Percentiles rank a stretch among this genome's conserved stretches.
Conservation (phyloP, 768 basidiomycete genomes). For the Boletales sp. region DNA sequence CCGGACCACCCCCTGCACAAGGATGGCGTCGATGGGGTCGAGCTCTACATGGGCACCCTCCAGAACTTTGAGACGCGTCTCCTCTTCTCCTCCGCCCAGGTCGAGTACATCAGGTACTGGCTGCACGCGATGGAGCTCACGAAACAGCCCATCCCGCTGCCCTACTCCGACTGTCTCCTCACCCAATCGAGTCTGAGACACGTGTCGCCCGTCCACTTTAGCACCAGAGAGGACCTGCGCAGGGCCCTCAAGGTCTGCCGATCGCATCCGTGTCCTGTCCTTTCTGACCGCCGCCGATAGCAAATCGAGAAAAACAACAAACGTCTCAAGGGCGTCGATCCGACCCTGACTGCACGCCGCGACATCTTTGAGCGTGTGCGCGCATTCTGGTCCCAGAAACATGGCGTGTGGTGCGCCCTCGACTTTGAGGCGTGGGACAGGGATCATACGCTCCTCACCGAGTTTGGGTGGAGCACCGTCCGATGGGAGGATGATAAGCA, state of each 20-base stretch:
- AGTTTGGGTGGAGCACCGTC: conserved; percentile 74
- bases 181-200: conserved; percentile 53
- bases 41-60: conserved; percentile 75
- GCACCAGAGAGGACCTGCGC: conserved; percentile 51
- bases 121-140: conserved; percentile 72
- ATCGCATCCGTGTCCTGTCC: background rate
- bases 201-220: conserved; percentile 56
- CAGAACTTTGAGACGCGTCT: conserved; percentile 73
- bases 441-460: conserved; percentile 70
- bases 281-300: conserved; percentile 33
- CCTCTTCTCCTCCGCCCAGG: conserved; percentile 77
- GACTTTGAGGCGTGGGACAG: conserved; percentile 86
- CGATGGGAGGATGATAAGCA: conserved; percentile 52
- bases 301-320: conserved; percentile 80
- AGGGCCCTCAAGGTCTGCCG: conserved; percentile 53
- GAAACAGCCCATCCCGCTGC: conserved; percentile 60
- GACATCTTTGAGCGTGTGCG: conserved; percentile 67
- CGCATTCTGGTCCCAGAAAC: conserved; percentile 55
- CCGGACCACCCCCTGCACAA: conserved; percentile 69
- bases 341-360: conserved; percentile 52
- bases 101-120: conserved; percentile 85
- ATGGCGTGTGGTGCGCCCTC: conserved; percentile 70
- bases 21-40: conserved; percentile 60
- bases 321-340: conserved; percentile 62
- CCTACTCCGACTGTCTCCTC: conserved; percentile 75